A percentile compares a stretch with the other conserved stretches of the same genome.
These are phyloP conservation scores for Punica granatum DNA, from an alignment of 345 rosid genomes.

Conservation along the genomic window DNA sequence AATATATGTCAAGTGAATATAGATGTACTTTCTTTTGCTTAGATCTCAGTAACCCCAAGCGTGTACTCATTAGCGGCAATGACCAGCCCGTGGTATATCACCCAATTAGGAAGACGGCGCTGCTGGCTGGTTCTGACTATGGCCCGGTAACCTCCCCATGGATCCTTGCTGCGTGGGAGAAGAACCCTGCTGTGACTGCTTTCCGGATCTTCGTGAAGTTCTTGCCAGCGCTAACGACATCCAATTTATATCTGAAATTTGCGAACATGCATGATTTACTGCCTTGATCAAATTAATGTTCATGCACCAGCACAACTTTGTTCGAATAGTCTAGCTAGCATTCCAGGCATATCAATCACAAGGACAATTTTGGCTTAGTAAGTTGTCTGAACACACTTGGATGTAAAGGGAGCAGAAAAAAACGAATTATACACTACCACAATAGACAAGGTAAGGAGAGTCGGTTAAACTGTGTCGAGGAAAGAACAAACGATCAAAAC, in stretches of 20 bases:
- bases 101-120: conserved; percentile 97
- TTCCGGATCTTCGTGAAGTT: conserved; percentile 68
- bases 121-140: conserved; percentile 81
- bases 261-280: not conserved
- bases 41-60: conserved; percentile 73
- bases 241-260: conserved; percentile 62
- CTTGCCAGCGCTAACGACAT: conserved; percentile 71
- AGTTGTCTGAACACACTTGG: too few relatives aligned
- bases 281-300: not conserved
- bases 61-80: conserved; percentile 92
- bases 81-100: conserved; percentile 83
- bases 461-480: too few relatives aligned
- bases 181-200: conserved; percentile 89
- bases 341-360: too few relatives aligned
- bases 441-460: too few relatives aligned
- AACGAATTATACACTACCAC: too few relatives aligned
- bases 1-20: too few relatives aligned
- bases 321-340: not conserved
- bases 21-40: too few relatives aligned
- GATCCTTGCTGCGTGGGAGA: conserved; percentile 76
- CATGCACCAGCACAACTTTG: not conserved
- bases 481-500: too few relatives aligned
- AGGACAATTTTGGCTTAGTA: too few relatives aligned
- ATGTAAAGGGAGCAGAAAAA: too few relatives aligned
- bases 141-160: conserved; percentile 79